Evolutionary conservation across 257 asterid species (phyloP), one percentile per base, ranked within the genome.

Genomic region (Primulina tabacum): DNA sequence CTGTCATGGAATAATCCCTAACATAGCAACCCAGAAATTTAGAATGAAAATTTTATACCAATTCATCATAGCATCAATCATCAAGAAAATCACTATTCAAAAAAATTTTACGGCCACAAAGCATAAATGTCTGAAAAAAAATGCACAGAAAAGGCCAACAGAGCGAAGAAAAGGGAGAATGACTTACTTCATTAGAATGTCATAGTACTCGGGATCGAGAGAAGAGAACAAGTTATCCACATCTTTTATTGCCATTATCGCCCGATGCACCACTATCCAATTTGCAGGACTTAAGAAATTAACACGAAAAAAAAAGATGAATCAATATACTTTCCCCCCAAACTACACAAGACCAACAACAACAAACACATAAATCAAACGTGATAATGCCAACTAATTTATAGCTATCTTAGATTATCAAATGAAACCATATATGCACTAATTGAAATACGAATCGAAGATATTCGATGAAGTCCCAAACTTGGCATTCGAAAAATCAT

Each of bases 261-360:
- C 97, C 77, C 99, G 84, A 81, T 94, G 99, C 30, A 94, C 99
- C 83, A 79, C 99, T 62, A 91, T 89, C 99, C 99, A 94, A 80
- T 88, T 91, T 55, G 97, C 96, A 35, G 97, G 97, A 91, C 99
- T 94, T 57, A 70, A 82, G 64, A 73, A 68, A 14, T 8, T 2
- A 40, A 11, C 16, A 11, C 16, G 52, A 47, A 60, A 14, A 52
- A 64, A 3, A 7, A 17, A 18, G n/a, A 58, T 40, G 68, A 81
- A 64, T 73, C 75, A 78, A 67, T 57, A 47, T 72, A 71, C 16
- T 62, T 62, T 16, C 61, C 8, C 8, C 59, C 64, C 34, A 14
- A 73, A 8, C 18, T 5, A 62, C 56, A 33, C 70, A 5, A 26
- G 60, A 34, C 5, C 17, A 5, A 58, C 14, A 62, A 70, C 11